Evolutionary conservation across 169 alveolate species (phyloP), one percentile per base, ranked within the genome.

Genomic region (Besnoitia besnoiti): DNA sequence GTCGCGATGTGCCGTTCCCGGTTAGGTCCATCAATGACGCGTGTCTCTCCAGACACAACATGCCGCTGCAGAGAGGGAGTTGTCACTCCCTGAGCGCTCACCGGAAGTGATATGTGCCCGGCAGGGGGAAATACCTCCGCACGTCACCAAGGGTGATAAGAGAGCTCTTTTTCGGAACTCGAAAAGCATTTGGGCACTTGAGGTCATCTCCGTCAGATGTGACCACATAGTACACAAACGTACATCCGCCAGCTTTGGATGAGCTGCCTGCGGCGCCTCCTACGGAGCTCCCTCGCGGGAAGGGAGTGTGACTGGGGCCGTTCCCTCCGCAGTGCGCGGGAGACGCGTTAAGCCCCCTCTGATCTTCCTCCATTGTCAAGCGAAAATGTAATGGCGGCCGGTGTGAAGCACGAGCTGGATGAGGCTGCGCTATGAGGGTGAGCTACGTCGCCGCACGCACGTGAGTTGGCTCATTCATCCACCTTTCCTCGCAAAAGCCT

Each of bases 21-120:
- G 14, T 49, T 16, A 19, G 27, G 46, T 21, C n/a, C 42, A 67
- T 24, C 46, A 19, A 16, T 30, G 39, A 35, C 46, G n/a, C 10
- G n/a, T 67, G 44, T 0, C 80, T 35, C 42, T 10, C 44, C 24
- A 42, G 42, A 67, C 10, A 1, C 39, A 35, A 19, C 10, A n/a
- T n/a, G 12, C 39, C 42, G 80, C 44, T 67, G 42, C 0, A 14
- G n/a, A 42, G 80, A 30, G n/a, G 7, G 80, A 0, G 19, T 33
- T 30, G 14, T 30, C 42, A 67, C 24, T 24, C 80, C 0, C n/a
- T 33, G 39, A 19, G 47, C 80, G 30, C 42, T 67, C 42, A 67
- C 80, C 80, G 39, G 44, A 67, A 67, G 44, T 67, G 80, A 35
- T 67, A 67, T n/a, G 80, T 67, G 80, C 80, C 80, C 40, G 80